Evolutionary conservation across 2,329 filamentous ascomycete species (phyloP).

Genomic region (Fusarium graminum): DNA sequence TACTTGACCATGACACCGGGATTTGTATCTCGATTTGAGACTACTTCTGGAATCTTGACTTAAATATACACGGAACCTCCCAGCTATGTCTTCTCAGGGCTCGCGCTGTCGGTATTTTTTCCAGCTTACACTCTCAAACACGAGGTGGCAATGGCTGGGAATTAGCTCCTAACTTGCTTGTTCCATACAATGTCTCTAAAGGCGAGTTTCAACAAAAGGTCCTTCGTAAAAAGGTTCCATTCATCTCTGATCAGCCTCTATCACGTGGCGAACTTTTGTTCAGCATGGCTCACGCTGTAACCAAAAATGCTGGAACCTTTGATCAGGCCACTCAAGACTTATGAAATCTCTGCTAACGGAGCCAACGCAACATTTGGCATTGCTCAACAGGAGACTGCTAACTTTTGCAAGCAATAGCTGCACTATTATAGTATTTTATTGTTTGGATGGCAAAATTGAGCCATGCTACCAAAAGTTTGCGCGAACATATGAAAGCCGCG

Average conservation of each 20-base stretch:
- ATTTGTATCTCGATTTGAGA: constrained; percentile 6
- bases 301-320: constrained; percentile 37
- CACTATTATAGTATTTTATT: constrained; percentile 3
- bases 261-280: constrained; percentile 42
- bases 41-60: constrained; percentile 25
- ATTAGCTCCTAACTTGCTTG: constrained; percentile 7
- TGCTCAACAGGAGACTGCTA: background rate
- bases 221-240: constrained; percentile 34
- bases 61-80: background rate
- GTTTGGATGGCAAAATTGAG: background rate
- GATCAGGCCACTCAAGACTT: constrained; percentile 28
- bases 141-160: background rate
- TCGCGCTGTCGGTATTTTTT: background rate
- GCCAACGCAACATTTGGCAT: background rate
- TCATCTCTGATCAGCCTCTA: constrained; percentile 8
- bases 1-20: constrained; percentile 15
- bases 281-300: constrained; percentile 23
- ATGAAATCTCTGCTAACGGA: constrained; percentile 19
- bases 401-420: constrained; percentile 1
- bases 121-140: background rate
- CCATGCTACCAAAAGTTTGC: background rate
- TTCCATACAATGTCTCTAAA: constrained; percentile 14
- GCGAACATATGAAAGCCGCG: background rate
- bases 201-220: constrained; percentile 30
- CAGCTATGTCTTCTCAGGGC: background rate